Evolutionary conservation across 768 basidiomycete species (phyloP).

Genomic region (Kwoniella dejecticola): DNA sequence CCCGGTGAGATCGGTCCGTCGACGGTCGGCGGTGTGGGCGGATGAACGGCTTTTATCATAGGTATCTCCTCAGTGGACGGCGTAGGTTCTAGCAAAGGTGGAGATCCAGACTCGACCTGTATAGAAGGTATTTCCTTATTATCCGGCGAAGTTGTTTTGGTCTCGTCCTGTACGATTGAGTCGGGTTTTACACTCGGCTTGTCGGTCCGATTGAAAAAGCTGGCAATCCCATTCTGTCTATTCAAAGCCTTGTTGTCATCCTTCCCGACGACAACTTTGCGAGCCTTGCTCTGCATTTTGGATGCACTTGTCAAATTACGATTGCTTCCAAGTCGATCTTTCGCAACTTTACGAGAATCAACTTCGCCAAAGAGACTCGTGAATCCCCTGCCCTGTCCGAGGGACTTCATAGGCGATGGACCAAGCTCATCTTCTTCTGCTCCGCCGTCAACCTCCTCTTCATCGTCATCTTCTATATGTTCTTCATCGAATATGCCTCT

Average conservation of each 20-base stretch:
- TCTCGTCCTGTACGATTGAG: not conserved
- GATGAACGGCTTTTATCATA: not conserved
- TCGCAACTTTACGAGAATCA: too few species aligned
- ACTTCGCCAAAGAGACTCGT: slow-evolving; percentile 28
- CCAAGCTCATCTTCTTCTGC: slow-evolving; percentile 42
- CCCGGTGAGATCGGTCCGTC: not conserved
- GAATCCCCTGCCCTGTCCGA: slow-evolving; percentile 19
- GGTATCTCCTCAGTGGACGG: slow-evolving; percentile 1
- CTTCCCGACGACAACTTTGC: too few species aligned
- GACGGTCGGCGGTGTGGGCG: not conserved
- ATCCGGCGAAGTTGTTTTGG: not conserved
- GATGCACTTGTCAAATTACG: too few species aligned
- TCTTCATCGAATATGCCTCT: not conserved
- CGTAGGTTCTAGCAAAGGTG: slow-evolving; percentile 6
- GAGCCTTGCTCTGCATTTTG: too few species aligned
- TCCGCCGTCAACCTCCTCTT: slow-evolving; percentile 2
- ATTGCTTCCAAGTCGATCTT: too few species aligned
- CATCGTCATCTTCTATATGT: slow-evolving; percentile 1
- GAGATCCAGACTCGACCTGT: not conserved
- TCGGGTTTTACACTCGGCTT: not conserved
- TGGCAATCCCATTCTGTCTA: slow-evolving; percentile 22
- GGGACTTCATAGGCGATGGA: slow-evolving; percentile 41
- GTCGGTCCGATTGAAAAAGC: slow-evolving; percentile 12
- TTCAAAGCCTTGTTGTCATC: too few species aligned
- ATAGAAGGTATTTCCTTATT: not conserved